Evolutionary conservation across 495 filamentous ascomycete species (phyloP).

Genomic region (Penicillium goetzii): DNA sequence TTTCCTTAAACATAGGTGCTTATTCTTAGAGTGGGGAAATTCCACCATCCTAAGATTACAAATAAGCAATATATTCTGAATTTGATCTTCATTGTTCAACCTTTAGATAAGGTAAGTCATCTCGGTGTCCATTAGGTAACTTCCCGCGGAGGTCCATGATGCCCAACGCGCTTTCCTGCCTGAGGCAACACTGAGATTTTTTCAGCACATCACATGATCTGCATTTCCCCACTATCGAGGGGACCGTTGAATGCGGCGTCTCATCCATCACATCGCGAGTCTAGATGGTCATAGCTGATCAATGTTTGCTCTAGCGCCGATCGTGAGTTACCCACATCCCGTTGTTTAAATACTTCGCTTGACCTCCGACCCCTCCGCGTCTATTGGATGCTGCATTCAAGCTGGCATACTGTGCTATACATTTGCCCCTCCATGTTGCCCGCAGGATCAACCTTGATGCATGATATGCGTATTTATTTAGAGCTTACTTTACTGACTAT

Average conservation of each 20-base stretch:
- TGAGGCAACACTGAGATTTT: conserved; percentile 33
- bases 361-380: background rate
- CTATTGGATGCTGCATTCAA: background rate
- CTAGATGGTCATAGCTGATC: conserved; percentile 28
- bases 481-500: conserved; percentile 26
- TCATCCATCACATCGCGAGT: conserved; percentile 29
- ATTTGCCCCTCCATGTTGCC: conserved; percentile 3
- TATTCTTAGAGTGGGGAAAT: too few species aligned
- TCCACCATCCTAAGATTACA: too few species aligned
- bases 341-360: conserved; percentile 8
- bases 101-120: background rate
- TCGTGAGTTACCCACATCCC: conserved; percentile 40
- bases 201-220: conserved; percentile 39
- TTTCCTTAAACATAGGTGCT: too few species aligned
- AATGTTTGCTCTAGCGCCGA: conserved; percentile 40
- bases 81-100: background rate
- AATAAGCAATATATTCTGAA: too few species aligned
- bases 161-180: conserved; percentile 22
- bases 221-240: conserved; percentile 39
- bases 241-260: conserved; percentile 29
- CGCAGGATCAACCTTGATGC: background rate
- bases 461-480: background rate
- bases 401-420: background rate
- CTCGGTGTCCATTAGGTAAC: background rate
- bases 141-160: background rate